Evolutionary conservation across 768 basidiomycete species (phyloP).

Genomic region (Glaciozyma antarctica): DNA sequence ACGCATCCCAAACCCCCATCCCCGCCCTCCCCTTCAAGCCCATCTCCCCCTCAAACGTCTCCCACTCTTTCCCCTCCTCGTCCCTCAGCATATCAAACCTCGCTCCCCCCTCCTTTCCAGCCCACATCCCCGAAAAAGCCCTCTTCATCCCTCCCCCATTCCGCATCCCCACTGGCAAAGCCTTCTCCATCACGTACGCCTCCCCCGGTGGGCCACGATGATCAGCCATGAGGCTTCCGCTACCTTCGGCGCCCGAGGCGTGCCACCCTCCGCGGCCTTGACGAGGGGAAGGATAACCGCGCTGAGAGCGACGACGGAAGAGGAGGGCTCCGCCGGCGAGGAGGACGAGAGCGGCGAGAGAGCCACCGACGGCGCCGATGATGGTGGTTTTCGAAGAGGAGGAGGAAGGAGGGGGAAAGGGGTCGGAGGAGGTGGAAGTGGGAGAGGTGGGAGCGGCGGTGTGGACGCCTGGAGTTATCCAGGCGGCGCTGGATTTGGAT

Average conservation of each 20-base stretch:
- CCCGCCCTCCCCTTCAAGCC: slow-evolving; percentile 4
- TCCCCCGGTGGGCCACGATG: not conserved
- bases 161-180: not conserved
- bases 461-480: not conserved
- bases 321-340: slow-evolving; percentile 4
- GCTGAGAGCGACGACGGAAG: slow-evolving; percentile 1
- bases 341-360: slow-evolving; percentile 18
- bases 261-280: not conserved
- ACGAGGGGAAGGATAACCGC: not conserved
- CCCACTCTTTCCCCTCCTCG: slow-evolving; percentile 10
- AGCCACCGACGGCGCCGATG: slow-evolving; percentile 16
- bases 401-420: not conserved
- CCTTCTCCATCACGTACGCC: slow-evolving; percentile 10
- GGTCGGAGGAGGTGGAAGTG: not conserved
- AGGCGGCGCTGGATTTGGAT: not conserved
- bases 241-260: not conserved
- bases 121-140: not conserved
- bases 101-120: not conserved
- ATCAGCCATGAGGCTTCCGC: slow-evolving; percentile 13
- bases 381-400: slow-evolving; percentile 2
- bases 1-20: slow-evolving; percentile 4
- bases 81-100: slow-evolving; percentile 26
- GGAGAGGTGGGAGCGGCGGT: not conserved
- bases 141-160: not conserved
- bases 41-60: not conserved